Base-by-base conservation (phyloP, 306 rosid species). In the Ziziphus jujuba region DNA sequence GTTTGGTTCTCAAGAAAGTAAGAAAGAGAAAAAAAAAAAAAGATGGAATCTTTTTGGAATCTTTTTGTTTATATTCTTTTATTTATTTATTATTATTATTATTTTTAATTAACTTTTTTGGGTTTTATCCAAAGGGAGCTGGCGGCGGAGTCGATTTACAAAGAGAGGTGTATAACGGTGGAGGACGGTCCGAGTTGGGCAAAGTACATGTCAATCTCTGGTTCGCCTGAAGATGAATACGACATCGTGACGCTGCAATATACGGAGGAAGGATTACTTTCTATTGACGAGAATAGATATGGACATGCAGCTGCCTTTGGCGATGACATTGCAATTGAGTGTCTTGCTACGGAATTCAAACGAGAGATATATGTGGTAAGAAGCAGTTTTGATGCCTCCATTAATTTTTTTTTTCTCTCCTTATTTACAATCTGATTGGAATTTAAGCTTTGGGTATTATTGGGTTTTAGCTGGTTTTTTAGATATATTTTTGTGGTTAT, bases 231-330 rank as follows among this genome's bases (percentile, higher is more conserved):
- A 47, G 99, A 90, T 79, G 96, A 86, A 66, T 79, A 83, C 55
- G 99, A 93, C 77, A 93, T 93, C 84, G 81, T 93, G 84, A 93
- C 97, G 16, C 80, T 93, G 85, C 97, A 90, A 62, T 93, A 93
- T 72, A 88, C 97, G 36, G 99, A 90, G 87, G 97, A 88, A 69
- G 96, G 97, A 56, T 80, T 93, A 20, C 78, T 93, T 75, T 82
- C 93, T 61, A 84, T 90, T 51, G 97, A 90, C 47, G 99, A 93
- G 78, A 93, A 93, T 56, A 80, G 91, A 67, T 81, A 73, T 45
- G 99, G 99, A 35, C 96, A 85, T 64, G 99, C 97, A 9, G 99
- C 97, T 19, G 99, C 99, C 44, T 93, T 93, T 48, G 99, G 99
- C 7, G 99, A 93, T 70, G 99, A 93, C 71, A 88, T 90, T 65